Evolutionary conservation across 2,329 filamentous ascomycete genomes (phyloP), one percentile per base, ranked within the genome.

Genomic region (Colletotrichum sublineola): DNA sequence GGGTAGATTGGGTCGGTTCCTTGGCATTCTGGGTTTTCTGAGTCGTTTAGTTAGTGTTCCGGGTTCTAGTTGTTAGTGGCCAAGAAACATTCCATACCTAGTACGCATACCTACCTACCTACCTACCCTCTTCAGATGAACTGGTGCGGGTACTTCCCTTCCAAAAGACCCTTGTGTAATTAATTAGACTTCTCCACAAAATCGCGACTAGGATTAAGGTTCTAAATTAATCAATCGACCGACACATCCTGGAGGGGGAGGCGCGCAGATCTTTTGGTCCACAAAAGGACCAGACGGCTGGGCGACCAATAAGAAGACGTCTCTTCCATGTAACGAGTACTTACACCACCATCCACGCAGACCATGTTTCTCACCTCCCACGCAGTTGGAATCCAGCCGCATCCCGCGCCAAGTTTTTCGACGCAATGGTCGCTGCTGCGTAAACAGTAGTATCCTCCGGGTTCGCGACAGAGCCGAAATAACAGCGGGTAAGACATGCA

Each of bases 181-280:
- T 4, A 24, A 7, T 14, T 33, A n/a, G 9, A 29, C 8, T n/a
- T 56, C 55, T 36, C 33, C 63, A 67, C 56, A 67, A 36, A 38
- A 24, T 4, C 15, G 52, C 40, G 31, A 38, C 57, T 42, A 58
- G 64, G 68, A 44, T 60, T 53, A 63, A 68, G 68, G 42, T 68
- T 71, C 65, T 68, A 68, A 60, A 68, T 58, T 63, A 68, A 44
- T 61, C 40, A 69, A 65, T 62, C 58, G 42, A 50, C 48, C 15
- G 42, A 67, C 40, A 63, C 68, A 62, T 48, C 14, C 1, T 42
- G n/a, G 60, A 33, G 42, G 20, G 9, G 58, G 20, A 48, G 44
- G 18, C 58, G 58, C 60, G 38, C 44, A 38, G 60, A 63, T 63
- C 46, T 31, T 52, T 52, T 57, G 44, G n/a, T 52, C 15, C 46